Evolutionary conservation across 2,329 filamentous ascomycete species (phyloP), one percentile per base, ranked within the genome.

Genomic region (Huntiella decipiens): DNA sequence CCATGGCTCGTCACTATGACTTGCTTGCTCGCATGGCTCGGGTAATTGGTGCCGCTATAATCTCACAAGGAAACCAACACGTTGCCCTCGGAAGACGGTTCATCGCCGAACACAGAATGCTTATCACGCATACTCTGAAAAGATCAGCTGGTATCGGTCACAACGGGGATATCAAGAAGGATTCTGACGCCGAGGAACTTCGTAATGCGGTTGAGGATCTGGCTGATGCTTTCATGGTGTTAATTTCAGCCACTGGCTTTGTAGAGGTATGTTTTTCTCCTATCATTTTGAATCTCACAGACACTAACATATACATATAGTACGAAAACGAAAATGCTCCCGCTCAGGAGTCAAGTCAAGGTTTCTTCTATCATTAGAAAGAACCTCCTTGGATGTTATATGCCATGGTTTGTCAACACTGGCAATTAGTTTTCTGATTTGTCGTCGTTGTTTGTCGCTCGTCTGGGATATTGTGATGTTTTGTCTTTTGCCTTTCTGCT

Each of bases 51-150:
- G 80, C 84, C 3, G 80, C 84, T 1, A 75, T 95, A 11, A 71
- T 95, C 42, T 81, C 79, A 52, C 74, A 85, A 40, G 88, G 88
- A 0, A 69, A 79, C 13, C 81, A 92, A 55, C 94, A 93, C 58
- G 73, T 87, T 36, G 71, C 79, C 36, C 82, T 87, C 57, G 86
- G 80, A 1, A 74, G 82, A 47, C 70, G 70, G 33, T 98, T 98
- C 62, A 66, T 98, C 50, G 71, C 73, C 4, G 81, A 91, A 52
- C 85, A 94, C 59, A 72, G 88, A 51, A 76, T 79, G 59, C 76
- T 87, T 47, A 83, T 96, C 55, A 76, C 91, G 52, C 82, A 86
- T 39, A 79, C 93, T 15, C 82, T 98, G 56, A 98, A 98, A 66
- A 72, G 86, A 53, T 83, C 82, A 54, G 83, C 83, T 0, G 82